Base-by-base conservation (phyloP, 139 green algal genomes). In the Chlorella sp. region DNA sequence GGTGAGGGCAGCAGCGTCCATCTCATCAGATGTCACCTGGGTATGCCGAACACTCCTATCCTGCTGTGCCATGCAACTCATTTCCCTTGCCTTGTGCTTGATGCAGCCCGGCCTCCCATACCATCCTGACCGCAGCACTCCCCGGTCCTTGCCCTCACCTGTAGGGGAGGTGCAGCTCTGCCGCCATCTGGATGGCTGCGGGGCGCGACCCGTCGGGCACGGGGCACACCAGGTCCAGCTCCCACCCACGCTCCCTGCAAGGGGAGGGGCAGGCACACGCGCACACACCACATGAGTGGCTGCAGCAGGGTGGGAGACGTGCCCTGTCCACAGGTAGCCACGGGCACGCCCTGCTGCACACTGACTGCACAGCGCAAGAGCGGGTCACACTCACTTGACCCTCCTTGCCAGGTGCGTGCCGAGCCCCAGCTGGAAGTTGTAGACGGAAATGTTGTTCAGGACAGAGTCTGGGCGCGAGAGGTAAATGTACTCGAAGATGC, bases 401-500 rank as follows among this genome's bases (percentile, higher is more conserved):
- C 86, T 86, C 27, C 86, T 64, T 0, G 93, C 91, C 33, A 98
- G 87, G 49, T 83, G 81, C 0, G 74, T 90, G 3, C 91, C 93
- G 33, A 97, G 85, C 4, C 83, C 89, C 59, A 98, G 87, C 79
- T 97, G 94, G 83, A 97, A 97, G 81, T 96, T 92, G 86, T 99
- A 99, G 24, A 99, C 95, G 10, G 85, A 85, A 80, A 97, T 96
- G 77, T 94, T 86, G 74, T 99, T 98, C 22, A 99, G 87, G 59
- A 96, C 83, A 1, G 84, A 93, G 81, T 97, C 92, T 31, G 90
- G 89, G 61, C 92, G 83, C 3, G 93, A 86, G 36, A 99, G 88
- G 89, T 99, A 99, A 84, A 99, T 98, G 90, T 99, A 98, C 89
- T 99, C 95, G 62, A 99, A 99, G 77, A 99, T 93, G 89, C 95